Percentiles rank a stretch among this genome's conserved stretches.
Conservation (phyloP, 2,329 filamentous ascomycete species). For the Venturia carpophila region DNA sequence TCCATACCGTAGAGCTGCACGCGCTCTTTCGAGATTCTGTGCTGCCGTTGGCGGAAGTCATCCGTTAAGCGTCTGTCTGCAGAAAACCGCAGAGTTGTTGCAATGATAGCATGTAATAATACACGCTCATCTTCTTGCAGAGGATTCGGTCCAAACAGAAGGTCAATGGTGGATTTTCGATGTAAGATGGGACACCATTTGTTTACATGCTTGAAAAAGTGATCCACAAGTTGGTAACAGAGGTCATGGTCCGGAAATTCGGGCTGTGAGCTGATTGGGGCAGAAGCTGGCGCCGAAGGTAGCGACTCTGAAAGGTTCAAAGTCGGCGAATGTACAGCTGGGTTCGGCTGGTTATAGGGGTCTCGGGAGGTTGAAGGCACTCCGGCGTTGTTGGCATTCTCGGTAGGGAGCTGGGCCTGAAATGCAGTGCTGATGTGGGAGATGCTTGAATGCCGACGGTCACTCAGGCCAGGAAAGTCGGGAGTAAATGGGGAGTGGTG, state of each 20-base stretch:
- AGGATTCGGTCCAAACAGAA: slow-evolving; percentile 61
- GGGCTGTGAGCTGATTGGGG: slow-evolving; percentile 32
- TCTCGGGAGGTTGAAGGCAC: slow-evolving; percentile 21
- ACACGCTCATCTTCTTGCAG: slow-evolving; percentile 76
- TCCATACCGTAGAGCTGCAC: slow-evolving; percentile 83
- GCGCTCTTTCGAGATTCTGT: slow-evolving; percentile 73
- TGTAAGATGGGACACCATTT: slow-evolving; percentile 82
- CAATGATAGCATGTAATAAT: slow-evolving; percentile 79
- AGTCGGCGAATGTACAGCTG: slow-evolving; percentile 51
- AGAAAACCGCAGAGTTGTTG: slow-evolving; percentile 78
- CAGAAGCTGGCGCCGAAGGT: slow-evolving; percentile 22
- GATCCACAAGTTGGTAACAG: slow-evolving; percentile 51
- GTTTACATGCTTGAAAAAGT: slow-evolving; percentile 58
- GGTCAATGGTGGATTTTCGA: slow-evolving; percentile 70
- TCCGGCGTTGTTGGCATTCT: slow-evolving; percentile 19
- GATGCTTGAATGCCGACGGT: slow-evolving; percentile 18
- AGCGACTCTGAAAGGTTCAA: slow-evolving; percentile 42
- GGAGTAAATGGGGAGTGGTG: slow-evolving; percentile 27
- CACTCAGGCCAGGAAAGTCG: slow-evolving; percentile 19
- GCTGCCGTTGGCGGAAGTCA: slow-evolving; percentile 65
- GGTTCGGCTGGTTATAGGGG: slow-evolving; percentile 28
- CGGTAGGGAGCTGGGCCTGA: slow-evolving; percentile 18
- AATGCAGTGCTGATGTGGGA: slow-evolving; percentile 18
- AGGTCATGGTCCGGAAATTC: slow-evolving; percentile 54
- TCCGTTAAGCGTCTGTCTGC: slow-evolving; percentile 66